Evolutionary conservation across 169 alveolate genomes (phyloP), one percentile per base, ranked within the genome.

Genomic region (Plasmodium knowlesi): DNA sequence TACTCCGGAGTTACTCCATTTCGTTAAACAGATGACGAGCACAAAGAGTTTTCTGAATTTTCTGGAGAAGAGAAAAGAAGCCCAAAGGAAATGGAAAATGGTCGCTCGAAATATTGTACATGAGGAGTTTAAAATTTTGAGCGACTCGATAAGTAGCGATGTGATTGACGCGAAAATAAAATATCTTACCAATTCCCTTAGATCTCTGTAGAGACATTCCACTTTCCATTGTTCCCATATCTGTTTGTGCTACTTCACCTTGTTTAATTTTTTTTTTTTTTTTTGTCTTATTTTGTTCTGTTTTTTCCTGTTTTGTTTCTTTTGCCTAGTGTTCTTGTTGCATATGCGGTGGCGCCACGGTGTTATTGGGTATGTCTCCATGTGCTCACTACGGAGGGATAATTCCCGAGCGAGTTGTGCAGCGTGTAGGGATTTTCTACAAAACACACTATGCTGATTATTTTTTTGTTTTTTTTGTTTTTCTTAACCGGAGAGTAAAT

Each of bases 31-130:
- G 8, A 46, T 88, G 19, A 78, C 57, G 5, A 88, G 73, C 71
- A 88, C 89, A n/a, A 46, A 76, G 1, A 54, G 22, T 14, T 88
- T 88, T 61, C 79, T 88, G 19, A n/a, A 88, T 39, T 88, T 78
- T 80, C 72, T 88, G 28, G 57, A 80, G 19, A 88, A 61, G 81
- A 88, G 88, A 88, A 78, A 61, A 57, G 90, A 78, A 88, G 89
- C 88, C 30, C 79, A 79, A 30, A 54, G 37, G 50, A 88, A 88
- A 78, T 88, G 94, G 94, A 88, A 79, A 67, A 39, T 54, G 28
- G 72, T 88, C 34, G 67, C 78, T 46, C 79, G 88, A 73, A 78
- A 88, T 88, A 30, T 88, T 37, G 14, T 88, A 28, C 88, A 37
- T 1, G 70, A 88, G 32, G 94, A 88, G 46, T 78, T 88, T 10